A percentile compares a stretch with the other conserved stretches of the same genome.
Evolutionary conservation across 2,329 filamentous ascomycete genomes (phyloP).

Genomic region (Colletotrichum costaricense): DNA sequence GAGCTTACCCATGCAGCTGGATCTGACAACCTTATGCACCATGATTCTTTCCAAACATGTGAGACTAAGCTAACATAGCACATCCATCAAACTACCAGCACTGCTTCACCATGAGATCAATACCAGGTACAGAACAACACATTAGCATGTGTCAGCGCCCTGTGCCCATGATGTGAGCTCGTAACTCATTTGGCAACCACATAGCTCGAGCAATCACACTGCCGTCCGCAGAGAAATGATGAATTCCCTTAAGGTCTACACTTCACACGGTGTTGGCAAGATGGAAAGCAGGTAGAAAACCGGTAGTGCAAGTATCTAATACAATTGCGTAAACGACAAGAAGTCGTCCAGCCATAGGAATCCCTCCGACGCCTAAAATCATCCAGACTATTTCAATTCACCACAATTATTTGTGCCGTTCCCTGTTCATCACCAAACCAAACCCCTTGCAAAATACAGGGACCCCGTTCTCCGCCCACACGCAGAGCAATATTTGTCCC

Average conservation of each 20-base stretch:
- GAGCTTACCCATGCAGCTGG: background rate
- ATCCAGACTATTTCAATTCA: constrained; percentile 22
- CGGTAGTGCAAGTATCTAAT: constrained; percentile 19
- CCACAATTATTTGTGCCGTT: constrained; percentile 30
- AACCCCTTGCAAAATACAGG: constrained; percentile 14
- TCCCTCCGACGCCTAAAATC: constrained; percentile 25
- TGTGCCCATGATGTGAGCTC: background rate
- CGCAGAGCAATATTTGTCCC: background rate
- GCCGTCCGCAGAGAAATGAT: no score
- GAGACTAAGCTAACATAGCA: background rate
- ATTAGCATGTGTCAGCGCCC: background rate
- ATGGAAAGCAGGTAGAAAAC: background rate
- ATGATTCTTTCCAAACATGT: background rate
- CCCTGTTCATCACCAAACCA: constrained; percentile 26
- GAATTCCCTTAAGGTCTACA: background rate
- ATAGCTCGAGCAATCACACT: background rate
- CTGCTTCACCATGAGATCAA: background rate
- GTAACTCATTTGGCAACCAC: background rate
- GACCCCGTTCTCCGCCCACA: background rate
- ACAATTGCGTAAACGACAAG: constrained; percentile 18
- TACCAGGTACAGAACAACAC: background rate
- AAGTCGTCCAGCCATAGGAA: constrained; percentile 19
- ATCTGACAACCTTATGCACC: background rate
- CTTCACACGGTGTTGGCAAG: background rate
- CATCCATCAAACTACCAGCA: background rate